These are phyloP conservation scores for Clarireedia homoeocarpa DNA, from an alignment of 2,329 filamentous ascomycete species.

Conservation along the genomic window DNA sequence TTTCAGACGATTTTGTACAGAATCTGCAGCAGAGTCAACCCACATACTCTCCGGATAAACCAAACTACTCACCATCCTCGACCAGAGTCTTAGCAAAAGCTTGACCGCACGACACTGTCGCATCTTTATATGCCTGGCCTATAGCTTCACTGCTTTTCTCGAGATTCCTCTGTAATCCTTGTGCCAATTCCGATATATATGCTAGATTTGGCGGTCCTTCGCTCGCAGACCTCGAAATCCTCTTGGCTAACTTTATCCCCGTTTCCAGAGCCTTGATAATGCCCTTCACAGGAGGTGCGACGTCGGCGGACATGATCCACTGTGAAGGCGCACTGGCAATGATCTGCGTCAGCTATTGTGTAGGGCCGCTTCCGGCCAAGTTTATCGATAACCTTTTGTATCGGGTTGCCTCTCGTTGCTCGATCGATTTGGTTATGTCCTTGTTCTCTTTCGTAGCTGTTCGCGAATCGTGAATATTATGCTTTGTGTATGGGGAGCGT, in stretches of 20 bases:
- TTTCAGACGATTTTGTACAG: conserved; percentile 21
- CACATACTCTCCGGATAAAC: neutral
- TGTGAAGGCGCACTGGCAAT: neutral
- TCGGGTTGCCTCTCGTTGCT: no score
- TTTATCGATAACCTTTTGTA: neutral
- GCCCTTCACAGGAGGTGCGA: conserved; percentile 22
- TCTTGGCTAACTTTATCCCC: conserved; percentile 23
- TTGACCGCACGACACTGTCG: conserved; percentile 18
- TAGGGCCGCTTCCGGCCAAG: neutral
- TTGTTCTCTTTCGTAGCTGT: no score
- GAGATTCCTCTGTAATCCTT: conserved; percentile 19
- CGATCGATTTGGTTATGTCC: no score
- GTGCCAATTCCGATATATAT: conserved; percentile 22
- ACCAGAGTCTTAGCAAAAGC: conserved; percentile 20
- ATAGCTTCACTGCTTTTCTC: conserved; percentile 19
- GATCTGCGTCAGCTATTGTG: neutral
- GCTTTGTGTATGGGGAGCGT: neutral
- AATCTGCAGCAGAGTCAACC: conserved; percentile 15
- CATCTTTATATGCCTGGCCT: conserved; percentile 21
- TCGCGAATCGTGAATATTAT: no score
- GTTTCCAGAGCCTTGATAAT: conserved; percentile 25
- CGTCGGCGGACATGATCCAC: conserved; percentile 14
- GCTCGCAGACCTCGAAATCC: conserved; percentile 18
- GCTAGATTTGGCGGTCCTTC: conserved; percentile 17
- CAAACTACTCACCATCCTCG: conserved; percentile 22